Evolutionary conservation across 2,329 filamentous ascomycete genomes (phyloP), one percentile per base, ranked within the genome.

Genomic region (Zopfia rhizophila): DNA sequence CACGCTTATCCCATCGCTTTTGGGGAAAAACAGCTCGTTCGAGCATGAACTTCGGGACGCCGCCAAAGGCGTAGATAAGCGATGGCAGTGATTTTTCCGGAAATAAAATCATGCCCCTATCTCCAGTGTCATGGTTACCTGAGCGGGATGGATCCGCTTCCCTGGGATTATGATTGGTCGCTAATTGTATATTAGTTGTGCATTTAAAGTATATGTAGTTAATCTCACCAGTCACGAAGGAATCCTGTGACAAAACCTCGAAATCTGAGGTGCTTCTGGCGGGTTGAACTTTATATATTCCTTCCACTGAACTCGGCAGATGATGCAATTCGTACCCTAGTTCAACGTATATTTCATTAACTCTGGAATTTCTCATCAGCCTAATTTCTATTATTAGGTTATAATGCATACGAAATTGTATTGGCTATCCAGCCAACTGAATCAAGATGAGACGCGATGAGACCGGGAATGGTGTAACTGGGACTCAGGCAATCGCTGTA

Each of bases 401-500:
- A 31, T n/a, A 14, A 10, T 14, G 11, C 29, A 31, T 31, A 31
- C 29, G 17, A 31, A 31, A n/a, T 31, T 31, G 7, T 31, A 31
- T 31, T 14, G 17, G 36, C 27, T 16, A 22, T 11, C n/a, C 27
- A 13, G 36, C n/a, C 19, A n/a, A n/a, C n/a, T 38, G 19, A 38
- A 21, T 17, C 8, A 38, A 28, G 36, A 18, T 18, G 23, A 38
- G 36, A 38, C 12, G 36, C 36, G 27, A 38, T 38, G 19, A 38
- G 36, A 21, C 36, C 36, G 10, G 36, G 36, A 38, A 38, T 38
- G 19, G 36, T 38, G 27, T 38, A 38, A 10, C 36, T 21, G 36
- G 36, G 36, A 14, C n/a, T 38, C 19, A 38, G 19, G 36, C 36
- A 38, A 22, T 38, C 36, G 22, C n/a, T 22, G 36, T 38, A 38